Evolutionary conservation across 2,329 filamentous ascomycete genomes (phyloP).

Genomic region (Phyllosticta ampelicida): DNA sequence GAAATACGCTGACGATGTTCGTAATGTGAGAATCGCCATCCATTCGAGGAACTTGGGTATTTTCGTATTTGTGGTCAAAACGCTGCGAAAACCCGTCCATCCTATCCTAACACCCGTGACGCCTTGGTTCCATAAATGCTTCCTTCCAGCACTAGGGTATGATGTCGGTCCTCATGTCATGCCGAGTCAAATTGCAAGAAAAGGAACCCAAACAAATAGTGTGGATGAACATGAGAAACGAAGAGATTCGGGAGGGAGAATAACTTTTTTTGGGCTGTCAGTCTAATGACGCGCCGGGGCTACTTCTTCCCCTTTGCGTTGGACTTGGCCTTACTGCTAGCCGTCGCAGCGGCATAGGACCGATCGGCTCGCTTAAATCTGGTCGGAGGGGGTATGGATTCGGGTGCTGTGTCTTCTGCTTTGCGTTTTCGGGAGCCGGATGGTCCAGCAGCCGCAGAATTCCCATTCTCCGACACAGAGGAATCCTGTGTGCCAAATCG

Average conservation of each 20-base stretch:
- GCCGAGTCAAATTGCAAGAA: too few relatives aligned
- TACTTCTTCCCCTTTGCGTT: neutral
- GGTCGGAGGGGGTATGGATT: conserved; percentile 12
- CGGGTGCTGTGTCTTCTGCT: conserved; percentile 16
- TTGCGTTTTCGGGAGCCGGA: conserved; percentile 24
- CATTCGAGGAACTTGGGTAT: too few relatives aligned
- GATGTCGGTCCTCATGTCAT: neutral
- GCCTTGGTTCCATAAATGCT: neutral
- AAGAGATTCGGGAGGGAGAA: too few relatives aligned
- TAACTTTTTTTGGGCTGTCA: neutral
- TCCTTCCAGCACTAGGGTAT: neutral
- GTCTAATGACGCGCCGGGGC: neutral
- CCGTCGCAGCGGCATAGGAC: conserved; percentile 27
- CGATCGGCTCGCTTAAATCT: conserved; percentile 22
- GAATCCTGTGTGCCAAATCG: neutral
- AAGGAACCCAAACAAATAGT: too few relatives aligned
- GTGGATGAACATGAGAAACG: neutral
- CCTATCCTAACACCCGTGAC: neutral
- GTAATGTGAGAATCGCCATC: too few relatives aligned
- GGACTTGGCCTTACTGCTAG: conserved; percentile 22
- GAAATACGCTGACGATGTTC: too few relatives aligned
- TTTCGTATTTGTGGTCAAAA: too few relatives aligned
- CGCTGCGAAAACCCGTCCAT: neutral
- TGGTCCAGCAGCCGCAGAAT: neutral
- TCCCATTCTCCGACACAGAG: conserved; percentile 1